Conservation (phyloP, 2,329 filamentous ascomycete genomes). For the Aspergillus sp. region DNA sequence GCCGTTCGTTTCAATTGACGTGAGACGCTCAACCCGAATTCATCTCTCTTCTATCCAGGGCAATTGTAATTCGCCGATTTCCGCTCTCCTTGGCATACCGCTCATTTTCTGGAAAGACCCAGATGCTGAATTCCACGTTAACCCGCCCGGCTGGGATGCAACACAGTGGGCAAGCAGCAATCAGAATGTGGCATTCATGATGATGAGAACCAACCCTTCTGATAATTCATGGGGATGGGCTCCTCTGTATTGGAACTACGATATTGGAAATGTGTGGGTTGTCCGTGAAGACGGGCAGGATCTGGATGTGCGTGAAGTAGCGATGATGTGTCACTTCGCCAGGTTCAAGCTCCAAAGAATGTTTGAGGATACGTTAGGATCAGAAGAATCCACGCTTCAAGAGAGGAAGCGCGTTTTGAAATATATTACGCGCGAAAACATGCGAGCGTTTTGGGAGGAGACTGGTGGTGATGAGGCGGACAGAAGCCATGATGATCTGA, state of each 20-base stretch:
- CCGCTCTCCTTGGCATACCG: conserved; percentile 10
- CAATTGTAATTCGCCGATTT: conserved; percentile 7
- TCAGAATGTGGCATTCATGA: conserved; percentile 6
- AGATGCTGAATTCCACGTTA: neutral
- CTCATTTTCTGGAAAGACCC: conserved; percentile 11
- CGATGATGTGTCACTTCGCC: conserved; percentile 1
- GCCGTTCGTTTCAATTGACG: conserved; percentile 1
- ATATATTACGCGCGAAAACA: neutral
- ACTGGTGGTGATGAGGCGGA: neutral
- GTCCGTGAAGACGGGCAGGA: conserved; percentile 1
- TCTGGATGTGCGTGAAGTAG: neutral
- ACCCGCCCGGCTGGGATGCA: neutral
- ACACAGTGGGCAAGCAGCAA: neutral
- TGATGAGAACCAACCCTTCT: conserved; percentile 11
- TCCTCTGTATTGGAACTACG: conserved; percentile 8
- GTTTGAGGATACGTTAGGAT: neutral
- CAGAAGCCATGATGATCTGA: neutral
- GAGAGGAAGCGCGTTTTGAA: neutral
- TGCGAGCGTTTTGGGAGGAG: neutral
- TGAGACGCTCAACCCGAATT: neutral
- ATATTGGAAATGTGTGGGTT: conserved; percentile 3
- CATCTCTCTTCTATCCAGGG: neutral
- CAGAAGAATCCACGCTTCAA: too few relatives aligned
- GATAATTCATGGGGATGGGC: conserved; percentile 9
- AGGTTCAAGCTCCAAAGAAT: neutral